Evolutionary conservation across 1,139 yeast species (phyloP), one percentile per base, ranked within the genome.

Genomic region (Pichia sp.): DNA sequence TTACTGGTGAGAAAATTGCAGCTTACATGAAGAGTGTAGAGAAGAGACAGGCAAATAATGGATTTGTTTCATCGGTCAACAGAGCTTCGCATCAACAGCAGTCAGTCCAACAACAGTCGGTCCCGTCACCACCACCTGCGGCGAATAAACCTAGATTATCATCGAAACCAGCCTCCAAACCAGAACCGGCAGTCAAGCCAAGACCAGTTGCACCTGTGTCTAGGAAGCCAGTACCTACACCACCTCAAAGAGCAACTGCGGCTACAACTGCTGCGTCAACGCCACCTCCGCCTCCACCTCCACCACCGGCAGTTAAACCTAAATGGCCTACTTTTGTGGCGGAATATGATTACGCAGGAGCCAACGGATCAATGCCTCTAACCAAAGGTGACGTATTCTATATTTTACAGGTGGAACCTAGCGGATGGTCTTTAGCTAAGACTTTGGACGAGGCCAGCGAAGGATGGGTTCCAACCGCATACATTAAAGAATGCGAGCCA

Each of bases 381-480:
- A 65, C 72, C 23, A 83, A 82, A 56, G 95, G 85, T 51, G 85
- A 85, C 41, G 67, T 86, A 40, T 80, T 90, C 37, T 78, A 81
- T 50, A 78, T 90, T 40, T 70, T 82, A 6, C 79, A 73, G 56
- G 75, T 81, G 51, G 85, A 81, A 51, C 75, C 78, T 34, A 86
- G 86, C 57, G 97, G 96, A 3, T 90, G 97, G 97, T 90, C 95
- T 53, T 70, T 92, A 50, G 97, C 88, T 5, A 85, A 84, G 61
- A 71, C 79, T 27, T 64, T 82, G 50, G 90, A 85, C 56, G 92
- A 85, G 40, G 61, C 81, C 2, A 76, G 70, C 46, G 95, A 90
- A 64, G 99, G 98, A 3, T 94, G 98, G 98, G 92, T 95, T 9
- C 99, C 99, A 10, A 83, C 94, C 33, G 85, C 94, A 27, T 94